Evolutionary conservation across 139 green algal species (phyloP).

Genomic region (Chlamydomonas sphaeroides): DNA sequence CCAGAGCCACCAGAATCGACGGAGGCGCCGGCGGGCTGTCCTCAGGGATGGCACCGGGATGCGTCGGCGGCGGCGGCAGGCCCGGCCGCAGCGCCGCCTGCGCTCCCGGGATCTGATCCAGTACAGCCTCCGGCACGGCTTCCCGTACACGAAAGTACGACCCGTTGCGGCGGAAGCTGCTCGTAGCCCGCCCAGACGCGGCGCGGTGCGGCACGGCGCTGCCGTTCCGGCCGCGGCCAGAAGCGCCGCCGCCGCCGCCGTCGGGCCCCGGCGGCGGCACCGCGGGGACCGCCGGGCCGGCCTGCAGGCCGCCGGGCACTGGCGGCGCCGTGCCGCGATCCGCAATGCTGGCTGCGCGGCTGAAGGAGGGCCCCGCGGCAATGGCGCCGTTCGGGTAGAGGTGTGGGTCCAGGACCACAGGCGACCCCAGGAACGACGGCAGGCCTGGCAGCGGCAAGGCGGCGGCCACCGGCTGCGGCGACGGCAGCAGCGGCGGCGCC

Average conservation of each 20-base stretch:
- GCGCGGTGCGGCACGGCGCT: neutral
- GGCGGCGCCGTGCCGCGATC: too few species aligned
- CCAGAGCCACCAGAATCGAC: too few species aligned
- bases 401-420: conserved; percentile 3
- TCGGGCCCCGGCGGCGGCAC: neutral
- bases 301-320: too few species aligned
- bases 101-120: neutral
- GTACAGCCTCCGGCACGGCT: conserved; percentile 21
- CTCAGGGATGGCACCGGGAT: conserved; percentile 19
- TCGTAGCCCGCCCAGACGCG: neutral
- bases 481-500: too few species aligned
- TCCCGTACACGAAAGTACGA: conserved; percentile 37
- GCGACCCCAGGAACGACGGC: conserved; percentile 10
- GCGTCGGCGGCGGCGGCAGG: conserved; percentile 9
- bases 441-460: neutral
- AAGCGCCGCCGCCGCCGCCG: neutral
- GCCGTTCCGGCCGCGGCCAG: neutral
- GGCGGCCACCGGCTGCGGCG: too few species aligned
- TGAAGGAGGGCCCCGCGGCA: neutral
- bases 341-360: too few species aligned
- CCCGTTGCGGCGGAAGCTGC: conserved; percentile 3
- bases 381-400: neutral
- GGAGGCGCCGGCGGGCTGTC: neutral
- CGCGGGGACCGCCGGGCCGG: neutral
- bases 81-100: neutral